Conservation (phyloP, 2,329 filamentous ascomycete genomes). For the Lecanicillium sp. region DNA sequence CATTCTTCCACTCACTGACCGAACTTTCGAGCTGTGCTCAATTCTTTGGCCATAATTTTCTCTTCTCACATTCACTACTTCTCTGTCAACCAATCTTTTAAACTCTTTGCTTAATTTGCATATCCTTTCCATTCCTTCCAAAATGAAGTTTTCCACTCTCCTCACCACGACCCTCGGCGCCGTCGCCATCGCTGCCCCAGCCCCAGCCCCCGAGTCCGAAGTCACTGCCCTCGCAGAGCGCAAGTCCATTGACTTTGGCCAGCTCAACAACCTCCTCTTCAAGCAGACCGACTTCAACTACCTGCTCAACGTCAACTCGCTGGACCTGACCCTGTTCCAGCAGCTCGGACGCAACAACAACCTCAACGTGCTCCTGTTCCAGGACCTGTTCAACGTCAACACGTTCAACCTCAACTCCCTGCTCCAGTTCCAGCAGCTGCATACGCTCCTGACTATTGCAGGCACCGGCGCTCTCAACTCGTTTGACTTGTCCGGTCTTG, state of each 20-base stretch:
- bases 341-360: conserved; percentile 30
- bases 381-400: conserved; percentile 30
- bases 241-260: conserved; percentile 28
- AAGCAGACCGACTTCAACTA: conserved; percentile 33
- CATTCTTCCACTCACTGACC: conserved; percentile 4
- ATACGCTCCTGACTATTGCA: conserved; percentile 26
- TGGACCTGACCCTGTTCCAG: conserved; percentile 35
- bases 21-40: conserved; percentile 16
- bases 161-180: conserved; percentile 36
- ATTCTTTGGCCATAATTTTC: conserved; percentile 1
- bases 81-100: conserved; percentile 11
- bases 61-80: conserved; percentile 22
- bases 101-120: conserved; percentile 21
- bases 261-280: conserved; percentile 32
- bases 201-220: conserved; percentile 9
- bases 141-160: conserved; percentile 40
- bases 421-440: conserved; percentile 32
- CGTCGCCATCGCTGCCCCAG: conserved; percentile 29
- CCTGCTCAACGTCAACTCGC: conserved; percentile 36
- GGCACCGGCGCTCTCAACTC: conserved; percentile 20
- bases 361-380: conserved; percentile 35
- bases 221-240: conserved; percentile 27
- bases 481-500: conserved; percentile 18
- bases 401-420: conserved; percentile 31
- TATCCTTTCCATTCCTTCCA: conserved; percentile 10